Evolutionary conservation across 495 filamentous ascomycete genomes (phyloP).

Genomic region (Pyrenula massariospora): DNA sequence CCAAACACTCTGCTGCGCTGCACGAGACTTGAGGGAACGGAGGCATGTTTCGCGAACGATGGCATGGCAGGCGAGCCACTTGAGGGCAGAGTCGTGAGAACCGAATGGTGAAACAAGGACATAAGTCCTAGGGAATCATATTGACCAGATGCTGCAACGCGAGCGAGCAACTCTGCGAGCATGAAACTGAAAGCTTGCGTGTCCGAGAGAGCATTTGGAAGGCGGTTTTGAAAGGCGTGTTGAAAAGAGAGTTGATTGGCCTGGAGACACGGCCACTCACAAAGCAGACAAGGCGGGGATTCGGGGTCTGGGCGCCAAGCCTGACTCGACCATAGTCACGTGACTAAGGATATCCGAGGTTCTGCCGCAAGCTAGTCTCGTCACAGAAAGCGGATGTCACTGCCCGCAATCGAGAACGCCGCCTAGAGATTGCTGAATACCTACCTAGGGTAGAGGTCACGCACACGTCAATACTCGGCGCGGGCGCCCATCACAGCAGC

Average conservation of each 20-base stretch:
- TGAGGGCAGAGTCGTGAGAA: neutral
- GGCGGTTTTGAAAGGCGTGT: neutral
- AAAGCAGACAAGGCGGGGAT: neutral
- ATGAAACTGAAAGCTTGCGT: neutral
- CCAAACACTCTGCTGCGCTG: too few relatives aligned
- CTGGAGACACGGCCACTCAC: neutral
- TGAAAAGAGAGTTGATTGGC: neutral
- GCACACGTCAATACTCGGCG: too few relatives aligned
- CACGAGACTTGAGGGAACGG: neutral
- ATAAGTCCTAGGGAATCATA: too few relatives aligned
- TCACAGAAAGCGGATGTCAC: conserved; percentile 3
- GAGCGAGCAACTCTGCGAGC: neutral
- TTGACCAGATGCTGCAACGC: neutral
- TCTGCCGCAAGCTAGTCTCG: conserved; percentile 21
- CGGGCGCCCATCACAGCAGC: too few relatives aligned
- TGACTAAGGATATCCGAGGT: conserved; percentile 5
- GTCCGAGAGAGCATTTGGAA: neutral
- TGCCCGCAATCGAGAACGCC: neutral
- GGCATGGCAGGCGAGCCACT: neutral
- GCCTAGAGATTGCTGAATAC: conserved; percentile 16
- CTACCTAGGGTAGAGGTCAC: conserved; percentile 6
- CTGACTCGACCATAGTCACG: conserved; percentile 4
- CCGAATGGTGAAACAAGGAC: too few relatives aligned
- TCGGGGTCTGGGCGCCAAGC: neutral
- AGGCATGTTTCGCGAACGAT: neutral